Percentiles rank a stretch among this genome's conserved stretches.
These are phyloP conservation scores for Borovskyia barvae DNA, from an alignment of 208 protist species.

Conservation along the genomic window DNA sequence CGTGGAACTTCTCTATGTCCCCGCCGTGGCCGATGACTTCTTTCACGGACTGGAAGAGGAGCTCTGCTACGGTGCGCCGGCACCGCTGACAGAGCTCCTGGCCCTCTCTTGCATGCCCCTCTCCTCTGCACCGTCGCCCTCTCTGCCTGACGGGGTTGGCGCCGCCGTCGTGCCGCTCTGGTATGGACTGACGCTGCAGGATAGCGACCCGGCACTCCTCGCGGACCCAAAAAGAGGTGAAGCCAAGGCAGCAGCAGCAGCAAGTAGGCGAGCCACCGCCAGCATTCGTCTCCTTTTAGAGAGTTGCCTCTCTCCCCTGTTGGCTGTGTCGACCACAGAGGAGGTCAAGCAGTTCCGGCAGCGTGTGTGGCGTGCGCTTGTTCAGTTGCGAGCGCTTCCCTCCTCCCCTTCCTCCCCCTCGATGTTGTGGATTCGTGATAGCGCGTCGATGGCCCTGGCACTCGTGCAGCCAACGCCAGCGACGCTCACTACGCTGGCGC, in stretches of 20 bases:
- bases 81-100: constrained; percentile 21
- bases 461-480: constrained; percentile 42
- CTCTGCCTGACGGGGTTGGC: neutral
- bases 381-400: constrained; percentile 18
- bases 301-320: constrained; percentile 18
- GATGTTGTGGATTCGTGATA: constrained; percentile 29
- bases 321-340: constrained; percentile 15
- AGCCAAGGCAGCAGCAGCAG: neutral
- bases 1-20: constrained; percentile 15
- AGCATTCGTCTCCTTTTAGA: constrained; percentile 23
- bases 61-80: constrained; percentile 12
- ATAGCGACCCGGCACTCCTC: constrained; percentile 7
- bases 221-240: neutral
- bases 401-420: constrained; percentile 3
- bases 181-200: constrained; percentile 24
- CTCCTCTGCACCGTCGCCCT: neutral
- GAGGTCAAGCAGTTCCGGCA: constrained; percentile 7
- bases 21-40: constrained; percentile 15
- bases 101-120: neutral
- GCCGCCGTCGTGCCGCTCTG: constrained; percentile 17
- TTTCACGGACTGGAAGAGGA: constrained; percentile 23
- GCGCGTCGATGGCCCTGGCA: constrained; percentile 20
- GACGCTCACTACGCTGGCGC: constrained; percentile 44
- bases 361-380: constrained; percentile 14
- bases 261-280: neutral